Conservation (phyloP, 805 yeast genomes). For the Phaffomyces antillensis region DNA sequence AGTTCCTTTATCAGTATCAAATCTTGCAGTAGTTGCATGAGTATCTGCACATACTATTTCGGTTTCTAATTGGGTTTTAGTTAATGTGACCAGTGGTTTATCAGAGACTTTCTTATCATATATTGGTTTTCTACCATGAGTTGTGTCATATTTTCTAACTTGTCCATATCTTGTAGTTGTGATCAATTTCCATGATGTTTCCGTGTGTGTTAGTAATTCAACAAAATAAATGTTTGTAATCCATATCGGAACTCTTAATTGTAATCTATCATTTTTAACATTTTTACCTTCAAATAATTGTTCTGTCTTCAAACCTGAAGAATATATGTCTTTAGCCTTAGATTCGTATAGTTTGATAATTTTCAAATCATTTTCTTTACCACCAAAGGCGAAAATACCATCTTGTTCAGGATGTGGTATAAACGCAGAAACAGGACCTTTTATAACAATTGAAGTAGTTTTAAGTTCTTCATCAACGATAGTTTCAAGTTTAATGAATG, state of each 20-base stretch:
- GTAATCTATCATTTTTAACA: slow-evolving; percentile 73
- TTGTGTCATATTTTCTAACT: slow-evolving; percentile 64
- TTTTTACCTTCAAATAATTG: slow-evolving; percentile 66
- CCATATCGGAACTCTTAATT: slow-evolving; percentile 80
- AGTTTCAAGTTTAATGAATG: slow-evolving; percentile 20
- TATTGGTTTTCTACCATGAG: slow-evolving; percentile 61
- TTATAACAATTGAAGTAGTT: slow-evolving; percentile 24
- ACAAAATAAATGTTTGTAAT: slow-evolving; percentile 50
- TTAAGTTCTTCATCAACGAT: slow-evolving; percentile 9
- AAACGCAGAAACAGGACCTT: slow-evolving; percentile 44
- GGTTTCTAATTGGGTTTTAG: slow-evolving; percentile 20
- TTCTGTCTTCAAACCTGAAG: slow-evolving; percentile 21
- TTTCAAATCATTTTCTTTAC: slow-evolving; percentile 70
- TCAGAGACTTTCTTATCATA: slow-evolving; percentile 47
- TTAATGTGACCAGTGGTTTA: slow-evolving; percentile 40
- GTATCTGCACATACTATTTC: slow-evolving; percentile 67
- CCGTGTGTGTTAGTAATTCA: slow-evolving; percentile 26
- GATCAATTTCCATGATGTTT: slow-evolving; percentile 42
- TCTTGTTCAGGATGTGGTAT: slow-evolving; percentile 38
- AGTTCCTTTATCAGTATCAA: slow-evolving; percentile 42
- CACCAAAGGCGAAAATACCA: slow-evolving; percentile 72
- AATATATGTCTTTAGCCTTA: slow-evolving; percentile 12
- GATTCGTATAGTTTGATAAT: slow-evolving; percentile 32
- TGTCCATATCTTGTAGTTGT: slow-evolving; percentile 73
- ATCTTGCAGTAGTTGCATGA: slow-evolving; percentile 55